phyloP scores from a whole-genome alignment of 2,329 filamentous ascomycete species.

The Colletotrichum sp. region DNA sequence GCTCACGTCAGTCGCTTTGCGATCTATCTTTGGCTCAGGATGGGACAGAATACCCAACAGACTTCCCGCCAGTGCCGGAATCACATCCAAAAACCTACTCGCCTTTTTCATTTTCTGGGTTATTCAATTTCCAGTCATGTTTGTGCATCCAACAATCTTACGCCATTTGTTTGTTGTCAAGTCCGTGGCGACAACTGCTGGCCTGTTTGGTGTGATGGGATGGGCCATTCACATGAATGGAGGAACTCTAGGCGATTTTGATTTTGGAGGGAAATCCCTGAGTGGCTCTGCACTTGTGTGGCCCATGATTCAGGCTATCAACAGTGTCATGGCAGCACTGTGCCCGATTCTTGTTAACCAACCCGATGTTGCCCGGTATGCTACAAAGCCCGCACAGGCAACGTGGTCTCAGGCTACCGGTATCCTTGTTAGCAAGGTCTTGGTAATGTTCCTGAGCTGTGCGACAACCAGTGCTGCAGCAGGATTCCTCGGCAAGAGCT shows the following conservation, averaged over 20 bases:
- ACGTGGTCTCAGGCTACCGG: slow-evolving; percentile 34
- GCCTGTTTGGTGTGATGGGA: slow-evolving; percentile 37
- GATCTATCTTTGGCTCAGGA: slow-evolving; percentile 40
- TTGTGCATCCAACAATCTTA: slow-evolving; percentile 54
- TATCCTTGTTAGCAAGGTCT: slow-evolving; percentile 23
- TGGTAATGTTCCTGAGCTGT: slow-evolving; percentile 45
- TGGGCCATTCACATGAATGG: slow-evolving; percentile 59
- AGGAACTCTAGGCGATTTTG: slow-evolving; percentile 29
- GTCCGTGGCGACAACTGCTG: slow-evolving; percentile 49
- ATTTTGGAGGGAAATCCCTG: slow-evolving; percentile 10
- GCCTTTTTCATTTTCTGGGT: slow-evolving; percentile 62
- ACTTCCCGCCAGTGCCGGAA: slow-evolving; percentile 50
- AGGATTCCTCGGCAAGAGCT: slow-evolving; percentile 36
- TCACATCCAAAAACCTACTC: slow-evolving; percentile 54
- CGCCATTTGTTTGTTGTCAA: slow-evolving; percentile 51
- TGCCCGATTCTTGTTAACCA: slow-evolving; percentile 40
- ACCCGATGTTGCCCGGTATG: slow-evolving; percentile 45
- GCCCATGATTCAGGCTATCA: slow-evolving; percentile 45
- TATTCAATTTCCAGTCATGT: slow-evolving; percentile 51
- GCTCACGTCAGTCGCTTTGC: slow-evolving; percentile 36
- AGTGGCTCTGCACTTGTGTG: slow-evolving; percentile 33
- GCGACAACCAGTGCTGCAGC: slow-evolving; percentile 41
- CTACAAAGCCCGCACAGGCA: slow-evolving; percentile 25
- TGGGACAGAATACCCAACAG: slow-evolving; percentile 33
- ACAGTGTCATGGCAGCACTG: slow-evolving; percentile 44